Evolutionary conservation across 306 rosid species (phyloP), one percentile per base, ranked within the genome.

Genomic region (Luffa aegyptiaca): DNA sequence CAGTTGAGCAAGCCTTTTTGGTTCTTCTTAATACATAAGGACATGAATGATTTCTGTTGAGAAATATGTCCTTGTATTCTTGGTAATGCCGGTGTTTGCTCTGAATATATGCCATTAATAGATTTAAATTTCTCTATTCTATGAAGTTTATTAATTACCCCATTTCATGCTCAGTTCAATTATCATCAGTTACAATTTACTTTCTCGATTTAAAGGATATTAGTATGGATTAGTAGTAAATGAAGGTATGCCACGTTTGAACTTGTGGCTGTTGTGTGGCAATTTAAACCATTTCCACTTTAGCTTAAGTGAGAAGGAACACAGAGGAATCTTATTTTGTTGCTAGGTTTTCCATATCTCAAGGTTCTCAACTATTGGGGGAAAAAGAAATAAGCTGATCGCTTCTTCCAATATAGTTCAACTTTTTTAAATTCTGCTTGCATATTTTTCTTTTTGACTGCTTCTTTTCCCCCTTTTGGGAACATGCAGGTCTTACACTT

Each of bases 401-500:
- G 31, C 33, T 46, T 45, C 57, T 70, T 51, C 21, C 21, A 48
- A 26, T 4, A 10, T 48, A 56, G 21, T 73, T 31, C 58, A 9
- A 21, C 37, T 5, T 51, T 42, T 41, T 5, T 17, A 51, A 55
- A 8, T 35, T 21, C 13, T 45, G 18, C 41, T 45, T 71, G 41
- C 4, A 71, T 44, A 45, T 20, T 70, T 10, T 71, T 71, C 52
- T 46, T 35, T 73, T 26, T 73, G 10, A 6, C 58, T 73, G 26
- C 17, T 45, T 69, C 49, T 71, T 44, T 71, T 5, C 76, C 37
- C 20, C 20, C 26, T 46, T 70, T 79, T 82, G 83, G 80, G 76
- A 64, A 75, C 79, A 45, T 89, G 88, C 92, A 95, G 99, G 99
- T 84, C 88, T 95, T 86, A 93, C 99, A 70, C 87, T 95, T 17